Evolutionary conservation across 306 rosid species (phyloP), one percentile per base, ranked within the genome.

Genomic region (Dryas octopetala): DNA sequence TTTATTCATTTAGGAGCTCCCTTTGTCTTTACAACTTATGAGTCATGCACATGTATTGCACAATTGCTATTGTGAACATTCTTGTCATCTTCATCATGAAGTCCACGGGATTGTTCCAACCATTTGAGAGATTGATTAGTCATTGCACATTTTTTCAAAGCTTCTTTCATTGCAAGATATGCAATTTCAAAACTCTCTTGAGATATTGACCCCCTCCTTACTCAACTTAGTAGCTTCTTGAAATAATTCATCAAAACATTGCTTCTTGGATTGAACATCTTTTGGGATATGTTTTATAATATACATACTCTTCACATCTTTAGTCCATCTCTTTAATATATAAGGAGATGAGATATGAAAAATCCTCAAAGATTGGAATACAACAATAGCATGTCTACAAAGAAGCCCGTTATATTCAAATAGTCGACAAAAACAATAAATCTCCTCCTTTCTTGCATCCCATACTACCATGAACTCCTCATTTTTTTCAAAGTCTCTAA

Each of bases 161-260:
- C 28, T 58, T 58, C 63, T 58, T 23, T 58, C 2, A 58, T 10
- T 58, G 40, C 63, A 58, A 58, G 62, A 58, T 58, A 58, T 8
- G 62, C 63, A 58, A 58, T 58, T n/a, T 58, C 41, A 58, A 58
- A 58, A 58, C 63, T 58, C 14, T 58, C 63, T 58, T 7, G 9
- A 58, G 62, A 58, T 32, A 58, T 9, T 58, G 62, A 58, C n/a
- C 17, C 62, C 14, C 26, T 58, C 62, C 12, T 2, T 23, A 58
- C 40, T 58, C 62, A 58, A 19, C 26, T 19, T 58, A 0, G 6
- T 58, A 58, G 41, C 40, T 58, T 58, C 40, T 9, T 3, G 14
- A 58, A 58, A 58, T 38, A 58, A 19, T 58, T 23, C 15, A 9
- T 58, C 62, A 58, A 58, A 58, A 23, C 40, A 13, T n/a, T n/a